Evolutionary conservation across 2,329 filamentous ascomycete genomes (phyloP).

Genomic region (Cladophialophora yegresii): DNA sequence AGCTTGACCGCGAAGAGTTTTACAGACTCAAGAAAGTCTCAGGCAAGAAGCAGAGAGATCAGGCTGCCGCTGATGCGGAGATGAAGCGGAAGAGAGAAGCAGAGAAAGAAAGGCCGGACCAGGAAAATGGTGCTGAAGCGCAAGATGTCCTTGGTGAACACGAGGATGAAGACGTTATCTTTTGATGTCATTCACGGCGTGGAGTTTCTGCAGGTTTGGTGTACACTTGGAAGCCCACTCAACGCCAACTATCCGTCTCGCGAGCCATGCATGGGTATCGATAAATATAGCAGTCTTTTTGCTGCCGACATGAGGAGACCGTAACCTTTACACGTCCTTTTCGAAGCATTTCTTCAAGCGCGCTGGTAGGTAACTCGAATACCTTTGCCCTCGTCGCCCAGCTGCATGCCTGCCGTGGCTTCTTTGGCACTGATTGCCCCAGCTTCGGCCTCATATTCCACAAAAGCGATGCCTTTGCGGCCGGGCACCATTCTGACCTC

Average conservation of each 20-base stretch:
- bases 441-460: conserved; percentile 89
- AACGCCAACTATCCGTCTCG: conserved; percentile 16
- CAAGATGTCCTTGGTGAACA: conserved; percentile 70
- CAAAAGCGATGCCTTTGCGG: conserved; percentile 85
- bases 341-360: conserved; percentile 57
- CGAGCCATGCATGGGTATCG: conserved; percentile 32
- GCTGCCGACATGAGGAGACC: conserved; percentile 9
- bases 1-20: conserved; percentile 96
- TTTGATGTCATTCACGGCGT: conserved; percentile 52
- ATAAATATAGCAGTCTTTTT: conserved; percentile 5
- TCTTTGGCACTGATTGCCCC: conserved; percentile 93
- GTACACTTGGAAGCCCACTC: conserved; percentile 10
- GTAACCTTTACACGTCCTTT: conserved; percentile 9
- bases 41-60: conserved; percentile 78
- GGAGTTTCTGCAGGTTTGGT: conserved; percentile 8
- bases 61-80: conserved; percentile 70
- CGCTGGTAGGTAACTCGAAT: conserved; percentile 97
- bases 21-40: conserved; percentile 96
- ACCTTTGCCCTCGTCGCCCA: conserved; percentile 71
- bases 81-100: conserved; percentile 53
- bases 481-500: conserved; percentile 89
- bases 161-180: conserved; percentile 85
- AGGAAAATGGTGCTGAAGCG: conserved; percentile 45
- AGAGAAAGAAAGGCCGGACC: conserved; percentile 43
- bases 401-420: conserved; percentile 78